A percentile compares a stretch with the other conserved stretches of the same genome.
Evolutionary conservation across 306 rosid species (phyloP).

Genomic region (Rosa chinensis): DNA sequence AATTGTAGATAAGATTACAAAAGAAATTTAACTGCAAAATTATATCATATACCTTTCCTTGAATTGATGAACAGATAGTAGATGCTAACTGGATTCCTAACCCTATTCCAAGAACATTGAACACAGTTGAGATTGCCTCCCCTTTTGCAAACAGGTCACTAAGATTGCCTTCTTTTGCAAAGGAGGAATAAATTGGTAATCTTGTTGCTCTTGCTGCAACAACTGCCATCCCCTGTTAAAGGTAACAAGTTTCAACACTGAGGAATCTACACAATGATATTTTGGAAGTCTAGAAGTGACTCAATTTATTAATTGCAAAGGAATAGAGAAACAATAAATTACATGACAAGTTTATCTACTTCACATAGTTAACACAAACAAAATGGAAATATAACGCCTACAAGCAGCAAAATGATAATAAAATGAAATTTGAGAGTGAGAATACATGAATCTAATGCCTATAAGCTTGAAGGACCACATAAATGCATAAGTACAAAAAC

Average conservation of each 20-base stretch:
- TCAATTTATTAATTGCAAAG: not conserved
- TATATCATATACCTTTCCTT: conserved; percentile 72
- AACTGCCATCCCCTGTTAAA: conserved; percentile 87
- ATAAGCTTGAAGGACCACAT: not conserved
- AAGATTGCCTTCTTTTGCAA: conserved; percentile 97
- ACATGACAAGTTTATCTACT: not conserved
- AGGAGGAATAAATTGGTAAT: conserved; percentile 97
- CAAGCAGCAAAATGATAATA: not conserved
- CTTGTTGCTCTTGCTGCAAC: conserved; percentile 99
- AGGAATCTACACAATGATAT: not conserved
- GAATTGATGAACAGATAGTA: conserved; percentile 80
- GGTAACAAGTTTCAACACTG: conserved; percentile 12
- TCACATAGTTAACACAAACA: not conserved
- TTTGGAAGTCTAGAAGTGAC: not conserved
- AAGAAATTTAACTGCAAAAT: not conserved
- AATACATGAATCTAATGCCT: not conserved
- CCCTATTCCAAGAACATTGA: conserved; percentile 87
- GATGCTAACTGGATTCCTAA: conserved; percentile 92
- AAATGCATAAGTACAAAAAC: not conserved
- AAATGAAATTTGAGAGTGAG: not conserved
- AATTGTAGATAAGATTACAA: not conserved
- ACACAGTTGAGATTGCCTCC: conserved; percentile 97
- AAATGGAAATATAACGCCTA: not conserved
- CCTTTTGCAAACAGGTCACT: conserved; percentile 99
- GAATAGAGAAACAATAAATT: not conserved